phyloP scores from a whole-genome alignment of 2,329 filamentous ascomycete species.

The Trichoderma cornu-damae region DNA sequence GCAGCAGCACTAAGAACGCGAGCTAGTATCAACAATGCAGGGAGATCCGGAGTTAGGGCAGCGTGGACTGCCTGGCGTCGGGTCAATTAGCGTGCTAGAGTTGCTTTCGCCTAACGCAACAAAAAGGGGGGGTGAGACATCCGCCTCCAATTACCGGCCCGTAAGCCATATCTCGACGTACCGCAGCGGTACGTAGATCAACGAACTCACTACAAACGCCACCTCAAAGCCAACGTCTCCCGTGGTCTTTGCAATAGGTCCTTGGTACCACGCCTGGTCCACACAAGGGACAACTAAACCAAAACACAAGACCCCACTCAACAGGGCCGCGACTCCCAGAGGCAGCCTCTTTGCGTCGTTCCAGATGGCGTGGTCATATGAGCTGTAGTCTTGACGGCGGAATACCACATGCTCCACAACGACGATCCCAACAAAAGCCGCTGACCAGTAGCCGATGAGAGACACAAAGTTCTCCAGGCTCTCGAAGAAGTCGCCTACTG shows the following conservation, averaged over 20 bases:
- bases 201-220: slow-evolving; percentile 48
- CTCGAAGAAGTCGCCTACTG: slow-evolving; percentile 52
- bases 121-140: not conserved
- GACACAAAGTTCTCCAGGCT: slow-evolving; percentile 54
- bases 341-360: slow-evolving; percentile 43
- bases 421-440: slow-evolving; percentile 49
- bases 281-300: slow-evolving; percentile 55
- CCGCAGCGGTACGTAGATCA: slow-evolving; percentile 46
- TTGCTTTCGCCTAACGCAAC: not conserved
- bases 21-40: no score
- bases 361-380: slow-evolving; percentile 46
- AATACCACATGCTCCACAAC: slow-evolving; percentile 46
- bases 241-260: slow-evolving; percentile 53
- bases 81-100: no score
- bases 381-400: slow-evolving; percentile 39
- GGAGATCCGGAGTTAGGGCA: no score
- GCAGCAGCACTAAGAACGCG: no score
- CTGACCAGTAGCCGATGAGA: slow-evolving; percentile 56
- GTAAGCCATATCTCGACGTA: slow-evolving; percentile 39
- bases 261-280: slow-evolving; percentile 56
- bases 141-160: slow-evolving; percentile 6
- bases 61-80: not conserved
- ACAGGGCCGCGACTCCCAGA: slow-evolving; percentile 43
- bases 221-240: slow-evolving; percentile 64
- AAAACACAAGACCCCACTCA: slow-evolving; percentile 42